Percentiles rank a stretch among this genome's conserved stretches.
phyloP scores from a whole-genome alignment of 139 green algal genomes.

The Coelastrella sp. region DNA sequence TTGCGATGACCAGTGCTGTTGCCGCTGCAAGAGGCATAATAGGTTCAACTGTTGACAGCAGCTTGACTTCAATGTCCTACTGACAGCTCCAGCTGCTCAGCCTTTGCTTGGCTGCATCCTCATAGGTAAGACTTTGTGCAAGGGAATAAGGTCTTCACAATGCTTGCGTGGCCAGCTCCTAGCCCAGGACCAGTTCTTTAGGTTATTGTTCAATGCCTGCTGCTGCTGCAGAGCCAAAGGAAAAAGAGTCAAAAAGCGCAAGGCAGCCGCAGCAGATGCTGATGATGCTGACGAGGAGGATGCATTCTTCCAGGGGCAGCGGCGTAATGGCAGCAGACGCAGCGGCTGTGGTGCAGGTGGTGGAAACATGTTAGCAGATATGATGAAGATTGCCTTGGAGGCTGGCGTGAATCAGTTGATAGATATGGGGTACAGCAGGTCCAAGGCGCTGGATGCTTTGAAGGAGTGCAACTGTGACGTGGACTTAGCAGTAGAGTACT shows the following conservation, averaged over 20 bases:
- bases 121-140: too few species aligned
- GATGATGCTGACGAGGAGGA: slow-evolving; percentile 11
- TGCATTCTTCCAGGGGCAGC: not conserved
- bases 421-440: slow-evolving; percentile 77
- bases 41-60: too few species aligned
- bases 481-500: slow-evolving; percentile 73
- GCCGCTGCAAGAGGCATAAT: too few species aligned
- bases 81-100: too few species aligned
- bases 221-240: not conserved
- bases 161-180: too few species aligned
- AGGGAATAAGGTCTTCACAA: too few species aligned
- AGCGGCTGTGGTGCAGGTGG: not conserved
- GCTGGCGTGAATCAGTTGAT: slow-evolving; percentile 49
- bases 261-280: slow-evolving; percentile 24
- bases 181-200: not conserved
- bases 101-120: too few species aligned
- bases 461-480: slow-evolving; percentile 69
- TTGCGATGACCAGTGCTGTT: too few species aligned
- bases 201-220: not conserved
- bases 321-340: not conserved
- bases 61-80: too few species aligned
- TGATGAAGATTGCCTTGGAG: slow-evolving; percentile 31
- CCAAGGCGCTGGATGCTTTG: slow-evolving; percentile 75
- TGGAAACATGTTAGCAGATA: not conserved
- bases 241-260: slow-evolving; percentile 6